Conservation (phyloP, 139 green algal genomes). For the Picochlorum sp. region DNA sequence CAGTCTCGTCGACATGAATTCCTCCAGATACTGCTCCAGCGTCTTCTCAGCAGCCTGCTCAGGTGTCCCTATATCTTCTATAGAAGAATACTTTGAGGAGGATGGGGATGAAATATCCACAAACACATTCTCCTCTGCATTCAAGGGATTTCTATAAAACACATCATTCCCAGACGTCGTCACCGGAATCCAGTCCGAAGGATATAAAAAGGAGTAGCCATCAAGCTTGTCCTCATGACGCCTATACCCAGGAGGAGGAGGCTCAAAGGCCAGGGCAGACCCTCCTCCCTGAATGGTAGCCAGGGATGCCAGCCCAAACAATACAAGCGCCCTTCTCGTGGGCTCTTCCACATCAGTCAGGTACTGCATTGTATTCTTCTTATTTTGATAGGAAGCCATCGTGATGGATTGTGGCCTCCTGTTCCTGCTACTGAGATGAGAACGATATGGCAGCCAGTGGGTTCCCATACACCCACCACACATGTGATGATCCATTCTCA, state of each 20-base stretch:
- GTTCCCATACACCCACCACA: too few relatives aligned
- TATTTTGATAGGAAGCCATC: too few relatives aligned
- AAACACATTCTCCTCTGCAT: constrained; percentile 86
- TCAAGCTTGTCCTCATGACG: constrained; percentile 68
- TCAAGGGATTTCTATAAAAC: constrained; percentile 75
- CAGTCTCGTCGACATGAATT: constrained; percentile 95
- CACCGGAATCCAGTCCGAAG: constrained; percentile 59
- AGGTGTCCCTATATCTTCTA: constrained; percentile 74
- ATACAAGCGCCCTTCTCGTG: not conserved
- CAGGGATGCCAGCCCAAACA: not conserved
- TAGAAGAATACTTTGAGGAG: constrained; percentile 53
- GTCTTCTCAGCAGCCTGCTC: constrained; percentile 55
- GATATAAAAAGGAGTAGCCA: constrained; percentile 77
- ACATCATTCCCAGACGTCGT: constrained; percentile 81
- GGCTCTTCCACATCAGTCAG: too few relatives aligned
- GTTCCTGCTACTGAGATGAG: too few relatives aligned
- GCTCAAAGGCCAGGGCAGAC: not conserved
- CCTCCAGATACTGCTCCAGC: constrained; percentile 66
- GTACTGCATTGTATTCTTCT: too few relatives aligned
- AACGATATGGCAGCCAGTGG: too few relatives aligned
- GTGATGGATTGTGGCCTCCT: too few relatives aligned
- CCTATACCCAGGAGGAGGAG: constrained; percentile 39
- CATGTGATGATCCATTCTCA: too few relatives aligned
- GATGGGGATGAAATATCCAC: constrained; percentile 84
- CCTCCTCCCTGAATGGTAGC: not conserved